Conservation (phyloP, 139 green algal genomes). For the Medakamo hakoo region DNA sequence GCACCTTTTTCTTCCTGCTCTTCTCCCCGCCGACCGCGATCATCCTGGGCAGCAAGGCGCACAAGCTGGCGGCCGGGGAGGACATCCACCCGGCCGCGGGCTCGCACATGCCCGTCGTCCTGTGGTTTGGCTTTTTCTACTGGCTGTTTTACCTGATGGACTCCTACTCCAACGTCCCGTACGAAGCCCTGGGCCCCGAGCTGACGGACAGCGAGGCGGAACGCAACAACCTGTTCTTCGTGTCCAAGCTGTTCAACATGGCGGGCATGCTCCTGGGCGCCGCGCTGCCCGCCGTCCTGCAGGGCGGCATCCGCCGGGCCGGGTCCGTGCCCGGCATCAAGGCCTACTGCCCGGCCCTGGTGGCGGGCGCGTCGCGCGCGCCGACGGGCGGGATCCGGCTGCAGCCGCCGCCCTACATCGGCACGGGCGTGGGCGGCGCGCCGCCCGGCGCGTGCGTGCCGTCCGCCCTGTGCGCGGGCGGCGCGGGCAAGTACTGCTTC, state of each 20-base stretch:
- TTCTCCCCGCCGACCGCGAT: conserved; percentile 2
- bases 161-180: conserved; percentile 18
- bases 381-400: no score
- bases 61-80: not conserved
- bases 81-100: no score
- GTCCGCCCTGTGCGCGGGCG: no score
- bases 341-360: no score
- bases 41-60: not conserved
- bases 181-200: conserved; percentile 22
- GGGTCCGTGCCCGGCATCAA: no score
- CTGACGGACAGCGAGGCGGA: conserved; percentile 11
- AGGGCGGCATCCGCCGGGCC: not conserved
- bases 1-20: conserved; percentile 3
- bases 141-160: conserved; percentile 18
- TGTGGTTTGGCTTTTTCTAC: conserved; percentile 20
- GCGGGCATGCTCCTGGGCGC: conserved; percentile 14
- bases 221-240: conserved; percentile 18
- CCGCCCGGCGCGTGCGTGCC: no score
- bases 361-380: no score
- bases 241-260: conserved; percentile 17
- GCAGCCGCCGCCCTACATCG: no score
- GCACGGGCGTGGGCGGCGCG: no score
- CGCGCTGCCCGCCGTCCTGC: not conserved
- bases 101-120: not conserved
- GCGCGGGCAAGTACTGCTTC: no score